Conservation (phyloP, 2,329 filamentous ascomycete species). For the Aspergillus phoenicis region DNA sequence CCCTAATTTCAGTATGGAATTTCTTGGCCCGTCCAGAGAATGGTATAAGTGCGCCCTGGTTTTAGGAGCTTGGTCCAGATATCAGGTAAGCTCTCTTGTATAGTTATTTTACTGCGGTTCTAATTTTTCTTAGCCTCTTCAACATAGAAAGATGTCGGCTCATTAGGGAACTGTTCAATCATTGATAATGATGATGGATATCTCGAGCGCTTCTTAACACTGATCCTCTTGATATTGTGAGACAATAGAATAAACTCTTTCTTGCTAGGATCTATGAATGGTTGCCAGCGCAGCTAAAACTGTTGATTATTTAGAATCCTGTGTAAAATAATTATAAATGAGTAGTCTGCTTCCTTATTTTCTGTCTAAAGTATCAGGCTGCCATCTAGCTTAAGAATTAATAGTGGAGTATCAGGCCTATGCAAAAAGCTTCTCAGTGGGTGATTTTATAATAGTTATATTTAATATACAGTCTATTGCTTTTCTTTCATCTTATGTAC, state of each 20-base stretch:
- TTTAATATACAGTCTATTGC: neutral
- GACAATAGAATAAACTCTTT: neutral
- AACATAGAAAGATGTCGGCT: neutral
- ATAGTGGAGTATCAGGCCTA: neutral
- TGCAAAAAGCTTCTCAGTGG: neutral
- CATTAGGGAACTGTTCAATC: conserved; percentile 1
- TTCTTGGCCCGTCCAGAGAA: conserved; percentile 9
- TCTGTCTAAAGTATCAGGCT: neutral
- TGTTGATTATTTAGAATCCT: neutral
- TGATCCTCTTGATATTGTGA: neutral
- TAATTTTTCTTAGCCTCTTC: neutral
- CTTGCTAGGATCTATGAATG: neutral
- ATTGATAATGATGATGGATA: neutral
- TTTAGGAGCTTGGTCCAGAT: conserved; percentile 7
- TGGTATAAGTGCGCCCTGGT: conserved; percentile 2
- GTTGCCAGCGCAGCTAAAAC: neutral
- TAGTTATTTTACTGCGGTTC: neutral
- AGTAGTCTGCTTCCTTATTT: neutral
- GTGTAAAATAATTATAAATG: neutral
- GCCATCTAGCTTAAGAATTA: neutral
- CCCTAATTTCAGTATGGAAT: conserved; percentile 6
- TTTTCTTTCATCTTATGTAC: neutral
- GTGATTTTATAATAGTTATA: neutral
- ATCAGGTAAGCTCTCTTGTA: neutral
- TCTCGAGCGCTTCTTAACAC: neutral